A percentile compares a stretch with the other conserved stretches of the same genome.
Evolutionary conservation across 2,329 filamentous ascomycete species (phyloP).

Genomic region (Pyrenochaeta sp.): DNA sequence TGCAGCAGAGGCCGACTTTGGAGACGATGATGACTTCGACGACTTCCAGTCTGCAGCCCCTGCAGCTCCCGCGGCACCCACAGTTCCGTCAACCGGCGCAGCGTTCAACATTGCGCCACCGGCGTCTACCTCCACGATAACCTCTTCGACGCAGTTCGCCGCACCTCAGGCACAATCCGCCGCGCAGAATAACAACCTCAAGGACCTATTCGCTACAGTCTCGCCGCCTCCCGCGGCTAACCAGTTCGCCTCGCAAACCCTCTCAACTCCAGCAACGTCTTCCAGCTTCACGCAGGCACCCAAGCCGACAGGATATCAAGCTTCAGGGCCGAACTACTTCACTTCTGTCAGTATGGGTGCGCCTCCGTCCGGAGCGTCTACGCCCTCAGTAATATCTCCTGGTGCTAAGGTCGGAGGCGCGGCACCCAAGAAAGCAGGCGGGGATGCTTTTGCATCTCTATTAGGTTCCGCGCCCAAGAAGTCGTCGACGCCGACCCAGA

Average conservation of each 20-base stretch:
- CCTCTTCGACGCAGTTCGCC: constrained; percentile 74
- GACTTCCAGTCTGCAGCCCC: constrained; percentile 88
- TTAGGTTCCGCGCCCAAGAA: constrained; percentile 84
- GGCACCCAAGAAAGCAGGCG: constrained; percentile 62
- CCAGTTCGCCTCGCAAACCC: constrained; percentile 61
- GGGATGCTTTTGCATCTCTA: constrained; percentile 89
- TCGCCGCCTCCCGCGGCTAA: constrained; percentile 71
- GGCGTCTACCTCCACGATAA: constrained; percentile 57
- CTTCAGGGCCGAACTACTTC: constrained; percentile 91
- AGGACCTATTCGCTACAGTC: constrained; percentile 82
- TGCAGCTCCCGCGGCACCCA: constrained; percentile 53
- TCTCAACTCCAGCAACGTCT: constrained; percentile 46
- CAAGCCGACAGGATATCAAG: constrained; percentile 74
- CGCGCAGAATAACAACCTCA: constrained; percentile 80
- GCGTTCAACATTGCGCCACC: constrained; percentile 54
- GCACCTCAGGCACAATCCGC: constrained; percentile 86
- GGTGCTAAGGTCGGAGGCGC: constrained; percentile 50
- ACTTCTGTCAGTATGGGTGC: constrained; percentile 70
- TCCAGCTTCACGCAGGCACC: constrained; percentile 55
- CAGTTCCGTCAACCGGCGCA: constrained; percentile 68
- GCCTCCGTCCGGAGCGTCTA: constrained; percentile 46
- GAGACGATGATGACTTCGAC: constrained; percentile 90
- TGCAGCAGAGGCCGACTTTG: constrained; percentile 53
- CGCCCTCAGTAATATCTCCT: constrained; percentile 55
- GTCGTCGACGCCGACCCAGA: constrained; percentile 64